Percentiles rank a stretch among this genome's conserved stretches.
Evolutionary conservation across 1,139 yeast species (phyloP).

Genomic region (Zygoascus hellenicus): DNA sequence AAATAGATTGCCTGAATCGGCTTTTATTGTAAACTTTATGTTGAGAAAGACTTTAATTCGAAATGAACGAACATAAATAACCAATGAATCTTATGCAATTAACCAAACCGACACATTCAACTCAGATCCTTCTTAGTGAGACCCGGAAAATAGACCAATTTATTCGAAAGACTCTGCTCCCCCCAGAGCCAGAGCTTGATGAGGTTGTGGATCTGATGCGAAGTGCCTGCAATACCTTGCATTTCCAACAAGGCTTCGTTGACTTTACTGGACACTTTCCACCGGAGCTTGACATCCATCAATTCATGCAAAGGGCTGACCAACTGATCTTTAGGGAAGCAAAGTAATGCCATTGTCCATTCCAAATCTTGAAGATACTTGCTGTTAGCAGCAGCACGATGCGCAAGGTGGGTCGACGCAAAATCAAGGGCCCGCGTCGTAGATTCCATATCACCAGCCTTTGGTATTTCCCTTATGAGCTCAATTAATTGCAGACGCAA

Average conservation of each 20-base stretch:
- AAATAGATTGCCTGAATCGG: not conserved
- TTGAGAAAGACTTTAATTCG: not conserved
- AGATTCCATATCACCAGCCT: constrained; percentile 21
- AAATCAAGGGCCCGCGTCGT: constrained; percentile 35
- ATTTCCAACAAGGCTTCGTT: constrained; percentile 33
- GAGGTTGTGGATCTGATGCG: constrained; percentile 30
- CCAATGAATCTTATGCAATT: not conserved
- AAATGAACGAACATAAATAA: not conserved
- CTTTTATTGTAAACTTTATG: too few relatives aligned
- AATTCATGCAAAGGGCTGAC: constrained; percentile 31
- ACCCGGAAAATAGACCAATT: constrained; percentile 25
- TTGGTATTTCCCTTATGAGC: constrained; percentile 31
- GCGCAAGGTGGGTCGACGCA: constrained; percentile 36
- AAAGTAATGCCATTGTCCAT: constrained; percentile 38
- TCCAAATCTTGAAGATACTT: constrained; percentile 34
- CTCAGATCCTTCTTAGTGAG: constrained; percentile 21
- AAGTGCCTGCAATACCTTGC: constrained; percentile 32
- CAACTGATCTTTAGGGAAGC: constrained; percentile 34
- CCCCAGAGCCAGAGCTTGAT: constrained; percentile 35
- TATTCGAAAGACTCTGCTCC: constrained; percentile 25
- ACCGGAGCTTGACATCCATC: constrained; percentile 32
- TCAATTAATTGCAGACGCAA: constrained; percentile 38
- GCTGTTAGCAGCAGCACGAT: constrained; percentile 33
- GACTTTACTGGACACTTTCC: constrained; percentile 35
- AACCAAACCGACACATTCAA: constrained; percentile 4